Percentiles rank a stretch among this genome's conserved stretches.
phyloP scores from a whole-genome alignment of 768 basidiomycete genomes.

The Holtermanniella nyarrowii region DNA sequence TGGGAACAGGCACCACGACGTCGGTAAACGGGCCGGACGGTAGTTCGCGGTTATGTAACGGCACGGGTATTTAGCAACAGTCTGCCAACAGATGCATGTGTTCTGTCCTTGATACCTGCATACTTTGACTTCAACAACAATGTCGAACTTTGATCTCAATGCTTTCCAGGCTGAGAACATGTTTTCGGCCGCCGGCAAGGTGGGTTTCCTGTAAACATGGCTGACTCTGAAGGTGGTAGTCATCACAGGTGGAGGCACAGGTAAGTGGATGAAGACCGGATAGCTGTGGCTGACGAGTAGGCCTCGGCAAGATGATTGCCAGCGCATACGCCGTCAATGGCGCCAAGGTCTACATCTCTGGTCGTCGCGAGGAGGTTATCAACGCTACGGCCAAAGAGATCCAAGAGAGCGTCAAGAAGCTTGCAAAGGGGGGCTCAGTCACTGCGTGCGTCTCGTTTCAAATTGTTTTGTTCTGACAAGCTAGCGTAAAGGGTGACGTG shows the following conservation, averaged over 20 bases:
- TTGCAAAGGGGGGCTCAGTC: not conserved
- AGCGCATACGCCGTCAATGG: constrained; percentile 33
- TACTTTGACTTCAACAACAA: not conserved
- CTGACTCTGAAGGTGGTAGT: constrained; percentile 15
- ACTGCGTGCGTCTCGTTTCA: constrained; percentile 11
- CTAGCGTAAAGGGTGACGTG: constrained; percentile 27
- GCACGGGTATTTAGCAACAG: too few species aligned
- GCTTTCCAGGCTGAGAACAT: constrained; percentile 1
- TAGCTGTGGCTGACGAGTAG: constrained; percentile 8
- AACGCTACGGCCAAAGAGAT: constrained; percentile 21
- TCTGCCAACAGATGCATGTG: too few species aligned
- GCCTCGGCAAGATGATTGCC: constrained; percentile 23
- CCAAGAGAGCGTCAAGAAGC: constrained; percentile 13
- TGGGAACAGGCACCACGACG: not conserved
- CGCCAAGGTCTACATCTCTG: constrained; percentile 39
- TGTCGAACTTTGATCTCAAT: not conserved
- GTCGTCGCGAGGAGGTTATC: constrained; percentile 29
- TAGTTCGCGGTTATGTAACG: too few species aligned
- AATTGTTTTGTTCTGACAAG: not conserved
- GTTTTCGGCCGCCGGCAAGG: constrained; percentile 10
- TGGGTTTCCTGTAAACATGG: not conserved
- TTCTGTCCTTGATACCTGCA: too few species aligned
- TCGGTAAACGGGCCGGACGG: too few species aligned
- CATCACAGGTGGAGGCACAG: constrained; percentile 33
- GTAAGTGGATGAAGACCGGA: constrained; percentile 37